Percentiles rank a stretch among this genome's conserved stretches.
Evolutionary conservation across 2,329 filamentous ascomycete species (phyloP).

Genomic region (Ceratocystis diversiconidia): DNA sequence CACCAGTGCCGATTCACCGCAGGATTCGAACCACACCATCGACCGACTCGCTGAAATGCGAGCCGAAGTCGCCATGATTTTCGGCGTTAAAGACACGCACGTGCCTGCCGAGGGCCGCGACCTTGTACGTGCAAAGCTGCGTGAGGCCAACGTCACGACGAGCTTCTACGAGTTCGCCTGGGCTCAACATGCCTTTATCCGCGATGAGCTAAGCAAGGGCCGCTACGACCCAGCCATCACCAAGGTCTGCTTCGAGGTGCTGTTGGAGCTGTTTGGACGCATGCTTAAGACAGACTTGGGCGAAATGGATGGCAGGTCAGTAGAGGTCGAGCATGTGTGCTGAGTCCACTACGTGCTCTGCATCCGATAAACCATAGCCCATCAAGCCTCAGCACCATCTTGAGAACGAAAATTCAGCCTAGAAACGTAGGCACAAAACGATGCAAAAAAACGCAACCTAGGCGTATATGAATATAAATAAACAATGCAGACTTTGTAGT

Average conservation of each 20-base stretch:
- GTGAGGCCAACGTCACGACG: slow-evolving; percentile 59
- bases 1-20: slow-evolving; percentile 26
- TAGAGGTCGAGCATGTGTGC: slow-evolving; percentile 60
- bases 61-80: slow-evolving; percentile 76
- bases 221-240: slow-evolving; percentile 77
- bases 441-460: not conserved
- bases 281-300: slow-evolving; percentile 69
- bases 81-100: slow-evolving; percentile 81
- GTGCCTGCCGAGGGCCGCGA: slow-evolving; percentile 72
- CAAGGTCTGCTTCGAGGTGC: slow-evolving; percentile 80
- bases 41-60: slow-evolving; percentile 50
- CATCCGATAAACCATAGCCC: too few species aligned
- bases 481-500: slow-evolving; percentile 13
- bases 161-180: slow-evolving; percentile 84
- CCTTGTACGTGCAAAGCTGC: slow-evolving; percentile 66
- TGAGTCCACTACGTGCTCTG: slow-evolving; percentile 25
- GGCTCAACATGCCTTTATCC: slow-evolving; percentile 89
- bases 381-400: not conserved
- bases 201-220: slow-evolving; percentile 87
- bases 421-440: not conserved
- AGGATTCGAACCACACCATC: slow-evolving; percentile 36
- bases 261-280: slow-evolving; percentile 72
- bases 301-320: slow-evolving; percentile 42
- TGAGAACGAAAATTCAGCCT: not conserved
- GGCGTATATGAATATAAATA: slow-evolving; percentile 17